Evolutionary conservation across 352 stramenopile genomes (phyloP), one percentile per base, ranked within the genome.

Genomic region (Pythium rhizo-oryzae): DNA sequence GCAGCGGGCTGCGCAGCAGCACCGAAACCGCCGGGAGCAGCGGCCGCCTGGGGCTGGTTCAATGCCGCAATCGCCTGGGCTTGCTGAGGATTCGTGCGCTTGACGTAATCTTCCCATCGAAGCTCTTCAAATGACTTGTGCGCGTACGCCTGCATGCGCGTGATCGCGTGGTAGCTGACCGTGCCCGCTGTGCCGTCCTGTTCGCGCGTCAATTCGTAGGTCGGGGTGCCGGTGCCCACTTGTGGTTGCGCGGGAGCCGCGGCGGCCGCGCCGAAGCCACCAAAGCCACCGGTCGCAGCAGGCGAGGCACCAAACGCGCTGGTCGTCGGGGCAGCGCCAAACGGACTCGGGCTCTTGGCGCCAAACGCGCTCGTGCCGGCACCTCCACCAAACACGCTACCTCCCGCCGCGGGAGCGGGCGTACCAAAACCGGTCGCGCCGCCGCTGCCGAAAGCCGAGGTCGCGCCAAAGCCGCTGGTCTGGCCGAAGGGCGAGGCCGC

Each of bases 121-220:
- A 93, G 69, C 57, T 93, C 85, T 70, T 93, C 85, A 1, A 70
- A 73, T 12, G 84, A 91, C 68, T 93, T 93, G 80, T 91, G 84
- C 33, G 80, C 53, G 61, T 91, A 93, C 57, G 80, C 76, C 41
- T 61, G 72, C 85, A 93, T 93, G 41, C 80, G 75, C 8, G 77
- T 84, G 70, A 93, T 93, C 24, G 84, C 82, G 18, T 89, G 58
- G 69, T 82, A 91, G 52, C 44, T 65, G 19, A 37, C 57, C 37
- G 63, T 46, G 7, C 75, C 81, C 1, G 51, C 41, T 8, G 37
- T 30, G 21, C 74, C 79, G 23, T 93, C 85, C 39, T 83, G 75
- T 61, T 91, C 87, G 9, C 78, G 77, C 41, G 85, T 91, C 16
- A 75, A 43, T 52, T 92, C 78, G 70, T 94, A 96, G 24, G 86